Conservation (phyloP, 768 basidiomycete species). For the Asterophora parasitica region DNA sequence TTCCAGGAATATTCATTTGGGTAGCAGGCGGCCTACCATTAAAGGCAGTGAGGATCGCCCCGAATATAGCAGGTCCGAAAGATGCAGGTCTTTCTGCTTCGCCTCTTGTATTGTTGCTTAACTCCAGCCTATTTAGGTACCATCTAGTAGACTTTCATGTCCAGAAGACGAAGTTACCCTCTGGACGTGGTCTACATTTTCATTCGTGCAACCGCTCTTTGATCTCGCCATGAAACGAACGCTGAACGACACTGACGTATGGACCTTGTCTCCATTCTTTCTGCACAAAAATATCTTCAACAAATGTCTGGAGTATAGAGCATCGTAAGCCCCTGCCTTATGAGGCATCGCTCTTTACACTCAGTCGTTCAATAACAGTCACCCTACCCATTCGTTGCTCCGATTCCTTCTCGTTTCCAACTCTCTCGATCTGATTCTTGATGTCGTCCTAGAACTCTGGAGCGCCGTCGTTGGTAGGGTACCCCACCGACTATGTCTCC, state of each 20-base stretch:
- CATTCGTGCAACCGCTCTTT: slow-evolving; percentile 62
- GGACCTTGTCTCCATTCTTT: slow-evolving; percentile 65
- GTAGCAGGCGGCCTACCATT: slow-evolving; percentile 56
- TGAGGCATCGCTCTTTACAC: not conserved
- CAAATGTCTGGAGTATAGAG: slow-evolving; percentile 53
- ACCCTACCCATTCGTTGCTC: slow-evolving; percentile 54
- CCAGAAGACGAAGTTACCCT: slow-evolving; percentile 63
- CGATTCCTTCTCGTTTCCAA: slow-evolving; percentile 62
- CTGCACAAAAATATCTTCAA: slow-evolving; percentile 62
- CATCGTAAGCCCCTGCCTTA: slow-evolving; percentile 24
- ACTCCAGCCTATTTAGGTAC: slow-evolving; percentile 31
- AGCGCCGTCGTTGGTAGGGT: slow-evolving; percentile 46
- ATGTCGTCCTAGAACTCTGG: slow-evolving; percentile 55
- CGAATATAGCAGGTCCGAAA: slow-evolving; percentile 42
- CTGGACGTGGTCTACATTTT: slow-evolving; percentile 63
- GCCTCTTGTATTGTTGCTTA: slow-evolving; percentile 6
- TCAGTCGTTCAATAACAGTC: slow-evolving; percentile 23
- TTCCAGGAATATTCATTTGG: slow-evolving; percentile 38
- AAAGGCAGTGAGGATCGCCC: slow-evolving; percentile 35
- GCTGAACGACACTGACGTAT: slow-evolving; percentile 48
- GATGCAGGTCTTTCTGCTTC: slow-evolving; percentile 35
- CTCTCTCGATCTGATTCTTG: slow-evolving; percentile 63
- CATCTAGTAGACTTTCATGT: slow-evolving; percentile 44
- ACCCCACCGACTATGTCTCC: not conserved
- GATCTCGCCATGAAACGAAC: slow-evolving; percentile 46